A percentile compares a stretch with the other conserved stretches of the same genome.
Evolutionary conservation across 176 grass and related monocot genomes (phyloP).

Genomic region (Chloris gayana): DNA sequence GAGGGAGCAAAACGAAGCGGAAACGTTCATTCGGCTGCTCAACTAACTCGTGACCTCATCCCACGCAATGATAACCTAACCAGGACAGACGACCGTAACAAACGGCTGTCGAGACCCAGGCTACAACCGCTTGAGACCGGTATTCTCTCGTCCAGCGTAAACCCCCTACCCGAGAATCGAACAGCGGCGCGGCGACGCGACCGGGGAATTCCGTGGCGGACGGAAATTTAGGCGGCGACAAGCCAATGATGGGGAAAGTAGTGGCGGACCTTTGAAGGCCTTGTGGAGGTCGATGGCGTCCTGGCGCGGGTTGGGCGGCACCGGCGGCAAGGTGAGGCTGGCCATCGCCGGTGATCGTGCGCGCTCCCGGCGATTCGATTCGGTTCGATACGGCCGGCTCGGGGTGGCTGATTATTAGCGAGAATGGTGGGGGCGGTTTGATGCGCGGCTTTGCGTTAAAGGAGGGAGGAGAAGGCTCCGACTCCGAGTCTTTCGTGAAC

Average conservation of each 20-base stretch:
- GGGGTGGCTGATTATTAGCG: neutral
- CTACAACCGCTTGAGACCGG: neutral
- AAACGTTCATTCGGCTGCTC: neutral
- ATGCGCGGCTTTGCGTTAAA: conserved; percentile 10
- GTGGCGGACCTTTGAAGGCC: conserved; percentile 89
- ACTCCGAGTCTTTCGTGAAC: neutral
- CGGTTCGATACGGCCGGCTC: conserved; percentile 37
- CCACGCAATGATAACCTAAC: neutral
- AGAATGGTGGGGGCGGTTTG: neutral
- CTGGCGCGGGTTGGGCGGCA: conserved; percentile 65
- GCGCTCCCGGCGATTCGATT: conserved; percentile 25
- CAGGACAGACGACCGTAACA: neutral
- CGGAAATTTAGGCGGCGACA: neutral
- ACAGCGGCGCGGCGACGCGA: neutral
- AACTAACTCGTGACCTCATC: neutral
- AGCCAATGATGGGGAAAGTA: neutral
- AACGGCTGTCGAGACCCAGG: neutral
- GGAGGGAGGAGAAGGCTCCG: no score
- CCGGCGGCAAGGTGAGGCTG: conserved; percentile 75
- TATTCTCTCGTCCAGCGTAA: no score
- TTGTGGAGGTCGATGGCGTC: conserved; percentile 99
- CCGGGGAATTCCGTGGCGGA: neutral
- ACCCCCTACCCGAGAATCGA: neutral
- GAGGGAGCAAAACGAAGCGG: neutral
- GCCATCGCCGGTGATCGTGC: conserved; percentile 56